phyloP scores from a whole-genome alignment of 2,329 filamentous ascomycete species.

The Fusarium pseudograminearum region DNA sequence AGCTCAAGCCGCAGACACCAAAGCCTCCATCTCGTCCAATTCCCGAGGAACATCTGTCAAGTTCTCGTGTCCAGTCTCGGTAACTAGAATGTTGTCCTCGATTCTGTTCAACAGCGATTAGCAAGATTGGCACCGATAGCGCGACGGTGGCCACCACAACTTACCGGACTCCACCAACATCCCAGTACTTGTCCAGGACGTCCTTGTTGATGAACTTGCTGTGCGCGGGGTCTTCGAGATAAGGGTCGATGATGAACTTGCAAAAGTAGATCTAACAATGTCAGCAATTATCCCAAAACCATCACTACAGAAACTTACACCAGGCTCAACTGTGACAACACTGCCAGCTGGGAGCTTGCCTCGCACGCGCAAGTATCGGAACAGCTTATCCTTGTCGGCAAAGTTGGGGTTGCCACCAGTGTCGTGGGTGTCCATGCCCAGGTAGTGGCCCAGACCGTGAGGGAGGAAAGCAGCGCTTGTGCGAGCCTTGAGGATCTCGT shows the following conservation, averaged over 20 bases:
- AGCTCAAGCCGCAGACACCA: constrained; percentile 44
- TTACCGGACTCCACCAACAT: constrained; percentile 79
- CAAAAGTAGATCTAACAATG: constrained; percentile 84
- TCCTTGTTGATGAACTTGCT: constrained; percentile 79
- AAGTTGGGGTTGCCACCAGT: constrained; percentile 83
- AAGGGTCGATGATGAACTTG: constrained; percentile 86
- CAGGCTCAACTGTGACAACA: constrained; percentile 95
- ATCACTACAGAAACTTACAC: constrained; percentile 64
- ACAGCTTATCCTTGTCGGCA: constrained; percentile 83
- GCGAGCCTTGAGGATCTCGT: constrained; percentile 80
- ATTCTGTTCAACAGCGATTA: constrained; percentile 56
- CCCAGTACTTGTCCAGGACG: constrained; percentile 83
- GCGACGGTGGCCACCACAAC: constrained; percentile 44
- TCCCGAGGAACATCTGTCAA: constrained; percentile 79
- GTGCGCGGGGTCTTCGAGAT: constrained; percentile 77
- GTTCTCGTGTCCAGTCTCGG: constrained; percentile 75
- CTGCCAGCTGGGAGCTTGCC: constrained; percentile 79
- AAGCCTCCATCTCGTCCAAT: constrained; percentile 68
- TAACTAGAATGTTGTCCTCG: constrained; percentile 80
- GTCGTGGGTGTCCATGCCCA: constrained; percentile 94
- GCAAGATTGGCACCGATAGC: constrained; percentile 16
- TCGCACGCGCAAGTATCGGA: constrained; percentile 85
- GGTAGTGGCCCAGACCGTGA: constrained; percentile 89
- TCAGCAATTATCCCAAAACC: not conserved
- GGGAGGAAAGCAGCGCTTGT: constrained; percentile 94